Base-by-base conservation (phyloP, 2,329 filamentous ascomycete genomes). In the Xylariaceae sp. region DNA sequence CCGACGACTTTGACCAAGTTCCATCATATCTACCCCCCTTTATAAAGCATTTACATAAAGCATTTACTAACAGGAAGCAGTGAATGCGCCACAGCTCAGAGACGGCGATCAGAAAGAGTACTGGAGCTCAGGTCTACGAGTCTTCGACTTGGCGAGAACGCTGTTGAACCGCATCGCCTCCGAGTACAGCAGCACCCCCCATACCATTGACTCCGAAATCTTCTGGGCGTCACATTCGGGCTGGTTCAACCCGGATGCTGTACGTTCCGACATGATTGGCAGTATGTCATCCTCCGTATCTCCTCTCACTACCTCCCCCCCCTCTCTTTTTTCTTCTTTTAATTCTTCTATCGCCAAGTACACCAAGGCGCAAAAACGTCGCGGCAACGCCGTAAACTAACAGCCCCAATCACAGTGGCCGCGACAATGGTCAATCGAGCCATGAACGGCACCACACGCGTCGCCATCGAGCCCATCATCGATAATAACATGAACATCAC, bases 261-360 rank as follows among this genome's bases (percentile, higher is more conserved):
- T 63, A 39, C 60, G 63, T 2, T n/a, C 50, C 2, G 55, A 60
- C 19, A 63, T 65, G 62, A 60, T 62, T 6, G 62, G 61, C 0
- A 35, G 53, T 55, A 58, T 1, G 55, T 55, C 26, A 4, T 11
- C n/a, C 9, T 2, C 12, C 3, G 9, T 27, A 7, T 44, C 26
- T 2, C 26, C 7, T 27, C 4, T 7, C 4, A 11, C 35, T 11
- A 6, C 12, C 8, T 11, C 35, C 35, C 12, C 35, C 19, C 19
- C 19, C 19, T 19, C 19, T 19, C 19, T 19, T 19, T 19, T 19
- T 19, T 19, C 2, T 19, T 19, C 19, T 19, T 19, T 1, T 19
- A 19, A 19, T 19, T 19, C 19, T 19, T 19, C 19, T 19, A 19
- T 19, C 19, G 19, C 19, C 19, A 19, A 19, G 19, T 19, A 19